Evolutionary conservation across 441 rosid genomes (phyloP), one percentile per base, ranked within the genome.

Genomic region (Pelargonium exstipulatum): DNA sequence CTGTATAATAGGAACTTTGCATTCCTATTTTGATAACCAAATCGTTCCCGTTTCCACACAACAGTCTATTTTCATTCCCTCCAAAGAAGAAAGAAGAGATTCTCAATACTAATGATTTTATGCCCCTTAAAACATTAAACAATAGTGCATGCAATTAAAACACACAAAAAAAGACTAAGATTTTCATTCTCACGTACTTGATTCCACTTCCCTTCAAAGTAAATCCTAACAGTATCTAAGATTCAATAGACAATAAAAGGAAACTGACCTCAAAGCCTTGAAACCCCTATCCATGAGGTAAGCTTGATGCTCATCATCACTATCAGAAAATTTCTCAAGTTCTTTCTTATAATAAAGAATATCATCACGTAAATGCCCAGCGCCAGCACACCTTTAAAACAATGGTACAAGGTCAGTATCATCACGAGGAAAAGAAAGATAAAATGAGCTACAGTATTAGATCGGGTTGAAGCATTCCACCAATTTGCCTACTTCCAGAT

Each of bases 291-390:
- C 99, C 85, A 83, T 75, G 75, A 90, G 73, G 84, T 76, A 77
- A 0, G 93, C 88, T 62, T 76, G 90, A 65, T 77, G 84, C 62
- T 92, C 98, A 67, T 89, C 93, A 29, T 88, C 88, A 65, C 69
- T 74, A 73, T 76, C 77, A 12, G 79, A 77, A 49, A 78, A 78
- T 77, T 84, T 87, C 68, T 79, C 72, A 49, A 90, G 89, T 76
- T 88, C 91, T 79, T 87, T 86, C 37, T 72, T 82, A 75, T 89
- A 89, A 79, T 85, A 66, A 70, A 84, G 82, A 69, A 95, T 92
- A 75, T 90, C 97, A 73, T 88, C 92, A 58, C 86, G 88, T 73
- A 92, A 73, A 84, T 95, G 95, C 69, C 99, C 99, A 32, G 98
- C 99, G 69, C 94, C 99, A 14, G 90, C 90, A 83, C 98, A 90